phyloP scores from a whole-genome alignment of 108 stramenopile genomes.

The Conticribra weissflogii region DNA sequence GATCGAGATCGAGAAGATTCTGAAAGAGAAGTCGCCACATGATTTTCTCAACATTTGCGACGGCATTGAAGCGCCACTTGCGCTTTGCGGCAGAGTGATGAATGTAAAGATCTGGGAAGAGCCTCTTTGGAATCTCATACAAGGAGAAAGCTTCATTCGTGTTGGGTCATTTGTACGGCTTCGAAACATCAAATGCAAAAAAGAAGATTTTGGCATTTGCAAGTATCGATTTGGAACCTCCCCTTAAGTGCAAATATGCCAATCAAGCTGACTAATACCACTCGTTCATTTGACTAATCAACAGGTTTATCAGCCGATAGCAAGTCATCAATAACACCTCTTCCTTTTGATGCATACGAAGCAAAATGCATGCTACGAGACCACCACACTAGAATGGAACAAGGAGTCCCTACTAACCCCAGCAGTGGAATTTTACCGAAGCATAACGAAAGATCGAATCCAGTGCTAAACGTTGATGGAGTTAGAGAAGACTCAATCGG shows the following conservation, averaged over 20 bases:
- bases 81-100: slow-evolving; percentile 74
- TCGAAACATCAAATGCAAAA: slow-evolving; percentile 64
- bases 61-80: slow-evolving; percentile 27
- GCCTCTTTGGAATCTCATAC: slow-evolving; percentile 71
- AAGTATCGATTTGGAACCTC: slow-evolving; percentile 25
- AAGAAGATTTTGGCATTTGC: slow-evolving; percentile 18
- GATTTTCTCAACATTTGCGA: slow-evolving; percentile 24
- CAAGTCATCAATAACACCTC: slow-evolving; percentile 66
- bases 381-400: slow-evolving; percentile 55
- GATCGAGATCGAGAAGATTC: slow-evolving; percentile 41
- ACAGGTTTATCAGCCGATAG: slow-evolving; percentile 53
- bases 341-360: slow-evolving; percentile 71
- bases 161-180: slow-evolving; percentile 79
- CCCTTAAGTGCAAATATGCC: neutral
- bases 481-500: no score
- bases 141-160: slow-evolving; percentile 37
- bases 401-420: slow-evolving; percentile 56
- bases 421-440: slow-evolving; percentile 57
- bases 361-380: slow-evolving; percentile 54
- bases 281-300: neutral
- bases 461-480: no score
- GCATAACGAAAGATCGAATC: no score
- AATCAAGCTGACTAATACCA: neutral
- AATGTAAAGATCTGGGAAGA: slow-evolving; percentile 84
- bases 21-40: slow-evolving; percentile 17